Base-by-base conservation (phyloP, 2,329 filamentous ascomycete genomes). In the Chaetomiaceae sp. region DNA sequence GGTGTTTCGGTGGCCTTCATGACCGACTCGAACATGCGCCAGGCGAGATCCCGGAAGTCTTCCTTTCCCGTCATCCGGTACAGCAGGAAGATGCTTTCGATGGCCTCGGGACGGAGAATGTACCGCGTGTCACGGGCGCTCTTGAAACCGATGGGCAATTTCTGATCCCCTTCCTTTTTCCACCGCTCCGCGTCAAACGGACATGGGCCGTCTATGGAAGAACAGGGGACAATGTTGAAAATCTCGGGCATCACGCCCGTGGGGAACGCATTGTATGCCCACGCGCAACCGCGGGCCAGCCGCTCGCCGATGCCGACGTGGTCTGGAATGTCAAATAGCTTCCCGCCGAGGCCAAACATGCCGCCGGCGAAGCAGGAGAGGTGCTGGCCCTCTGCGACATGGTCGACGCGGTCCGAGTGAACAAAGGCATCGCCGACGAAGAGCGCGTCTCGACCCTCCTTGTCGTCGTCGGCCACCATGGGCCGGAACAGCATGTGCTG, bases 401-500 rank as follows among this genome's bases (percentile, higher is more conserved):
- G 61, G 14, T 56, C 52, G 21, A 66, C 53, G 0, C 61, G 56
- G 25, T 64, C 56, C 4, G 66, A 57, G 7, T 59, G 56, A 16
- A 48, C 60, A 20, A 30, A 41, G 1, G 48, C 59, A 30, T 62
- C 56, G 27, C 77, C 84, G 0, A 80, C 73, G 14, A 89, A 75
- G 2, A 90, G 75, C 2, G 90, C 81, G 55, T 89, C 80, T 2
- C 76, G 73, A 42, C 78, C 74, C 5, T 76, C 74, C 3, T 75
- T 80, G 54, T 90, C 80, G 4, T 76, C 73, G 40, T 78, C 70
- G 0, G 81, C 80, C 1, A 81, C 77, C 75, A 87, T 83, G 0
- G 87, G 87, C 1, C 84, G 79, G 69, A 85, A 90, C 50, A 91
- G 76, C 3, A 90, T 71, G 58, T 88, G 70, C 47, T 82, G 69